Evolutionary conservation across 305 asterid species (phyloP), one percentile per base, ranked within the genome.

Genomic region (Fraxinus nigra): DNA sequence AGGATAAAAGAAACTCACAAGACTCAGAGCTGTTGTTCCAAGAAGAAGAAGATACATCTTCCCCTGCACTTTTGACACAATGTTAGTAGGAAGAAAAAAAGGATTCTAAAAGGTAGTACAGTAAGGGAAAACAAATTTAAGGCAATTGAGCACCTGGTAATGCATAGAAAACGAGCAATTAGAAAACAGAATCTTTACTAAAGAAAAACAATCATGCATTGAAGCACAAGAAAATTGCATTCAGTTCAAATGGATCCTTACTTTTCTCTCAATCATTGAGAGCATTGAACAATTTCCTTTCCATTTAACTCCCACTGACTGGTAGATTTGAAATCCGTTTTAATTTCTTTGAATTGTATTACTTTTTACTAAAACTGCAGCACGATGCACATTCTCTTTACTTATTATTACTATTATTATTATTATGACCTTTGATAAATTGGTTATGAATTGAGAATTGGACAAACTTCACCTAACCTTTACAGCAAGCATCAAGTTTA

Each of bases 1-100:
- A 38, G 46, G 32, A 78, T 32, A 54, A 24, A 72, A 77, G 81
- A 83, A 76, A 84, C 95, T 90, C 85, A 96, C 99, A 26, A 96
- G 98, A 86, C 98, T 96, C 56, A 96, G 90, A 13, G 99, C 99
- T 40, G 98, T 96, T 82, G 98, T 96, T 76, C 99, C 99, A 43
- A 96, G 97, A 82, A 96, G 99, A 75, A 94, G 99, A 72, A 96
- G 92, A 82, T 96, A 96, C 93, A 94, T 91, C 84, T 94, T 96
- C 16, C 99, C 99, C 98, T 94, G 81, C 78, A 87, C 33, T 72
- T 37, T 85, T 77, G 32, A 73, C 63, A 72, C 14, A 30, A 34
- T 63, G 14, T 59, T 43, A 9, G 79, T 81, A 73, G 76, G 30
- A 79, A 40, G 18, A 24, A 9, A 22, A 9, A 26, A 37, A 37